Evolutionary conservation across 495 filamentous ascomycete species (phyloP), one percentile per base, ranked within the genome.

Genomic region (Cercophora newfieldiana): DNA sequence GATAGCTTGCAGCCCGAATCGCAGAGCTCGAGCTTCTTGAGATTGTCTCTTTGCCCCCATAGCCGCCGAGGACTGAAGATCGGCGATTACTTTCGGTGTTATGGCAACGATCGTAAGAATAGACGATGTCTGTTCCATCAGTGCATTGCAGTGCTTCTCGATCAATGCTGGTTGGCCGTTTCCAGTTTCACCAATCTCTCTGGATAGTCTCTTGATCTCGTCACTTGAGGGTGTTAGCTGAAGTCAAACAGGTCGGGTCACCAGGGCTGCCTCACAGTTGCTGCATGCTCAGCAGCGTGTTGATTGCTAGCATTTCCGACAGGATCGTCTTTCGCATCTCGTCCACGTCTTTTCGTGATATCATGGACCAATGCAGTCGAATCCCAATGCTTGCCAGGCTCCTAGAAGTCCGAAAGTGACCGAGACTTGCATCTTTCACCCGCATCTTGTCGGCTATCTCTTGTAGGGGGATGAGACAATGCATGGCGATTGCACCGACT

Each of bases 361-460:
- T 69, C 64, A 69, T 31, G 25, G 65, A 69, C 67, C 67, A 69
- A 48, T 69, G 67, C 16, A 69, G 56, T 31, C 67, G 55, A 31
- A 29, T 59, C 22, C 57, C 62, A 47, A 69, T 64, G 37, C 26
- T 54, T 47, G 31, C 50, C 21, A 69, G 57, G 33, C 56, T 63
- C 48, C 64, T 25, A 16, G 54, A 54, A 59, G 61, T 57, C 51
- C 62, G 56, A 29, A 60, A 55, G 56, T 59, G 30, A 16, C 65
- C 64, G 49, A 67, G 66, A 44, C 29, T 50, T 22, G 29, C 28
- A 57, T 69, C 67, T 21, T 67, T 69, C 16, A 37, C 24, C 26
- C 37, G 21, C 64, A 69, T 67, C n/a, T 69, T 68, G 24, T 69
- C 49, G 10, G n/a, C 30, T 21, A 69, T 33, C 8, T 12, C 29